Evolutionary conservation across 345 rosid species (phyloP), one percentile per base, ranked within the genome.

Genomic region (Hypericum perforatum): DNA sequence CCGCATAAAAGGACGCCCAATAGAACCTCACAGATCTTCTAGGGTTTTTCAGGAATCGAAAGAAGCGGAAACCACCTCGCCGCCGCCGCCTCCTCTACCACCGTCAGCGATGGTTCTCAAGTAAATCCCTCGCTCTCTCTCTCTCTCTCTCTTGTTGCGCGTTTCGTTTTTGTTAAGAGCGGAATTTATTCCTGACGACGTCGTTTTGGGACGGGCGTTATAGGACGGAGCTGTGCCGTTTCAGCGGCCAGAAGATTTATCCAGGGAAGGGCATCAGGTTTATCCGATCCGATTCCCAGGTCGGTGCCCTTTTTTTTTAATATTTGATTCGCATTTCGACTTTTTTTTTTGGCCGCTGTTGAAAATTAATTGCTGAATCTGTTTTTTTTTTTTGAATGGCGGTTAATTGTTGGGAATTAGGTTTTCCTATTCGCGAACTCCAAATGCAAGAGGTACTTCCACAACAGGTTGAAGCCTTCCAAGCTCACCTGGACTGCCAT

Each of bases 401-500:
- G 37, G 2, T 29, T 9, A 56, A 45, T 46, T 39, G 14, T 42
- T 8, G 41, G 2, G 41, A 16, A 32, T 63, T 44, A 68, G 67
- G 73, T 63, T 11, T 68, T 68, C 61, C 57, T 68, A 36, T 68
- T 68, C 49, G 67, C 64, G 36, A 68, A 68, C 45, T 68, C 73
- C 8, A 68, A 68, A 49, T 68, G 73, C 68, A 68, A 68, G 47
- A 68, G 73, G 68, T 68, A 68, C 36, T 68, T 68, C 47, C 73
- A 68, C 64, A 63, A 63, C 63, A 41, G 61, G n/a, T 43, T 68
- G 61, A 68, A 62, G 73, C 68, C 73, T 32, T 68, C 73, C 14
- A 68, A 68, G 64, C 73, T 68, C 43, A 63, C 64, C 16, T 68
- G 73, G 73, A 68, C 68, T 3, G 73, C 73, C 40, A 63, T 68